Base-by-base conservation (phyloP, 2,329 filamentous ascomycete species). In the Trichoderma lentiforme region DNA sequence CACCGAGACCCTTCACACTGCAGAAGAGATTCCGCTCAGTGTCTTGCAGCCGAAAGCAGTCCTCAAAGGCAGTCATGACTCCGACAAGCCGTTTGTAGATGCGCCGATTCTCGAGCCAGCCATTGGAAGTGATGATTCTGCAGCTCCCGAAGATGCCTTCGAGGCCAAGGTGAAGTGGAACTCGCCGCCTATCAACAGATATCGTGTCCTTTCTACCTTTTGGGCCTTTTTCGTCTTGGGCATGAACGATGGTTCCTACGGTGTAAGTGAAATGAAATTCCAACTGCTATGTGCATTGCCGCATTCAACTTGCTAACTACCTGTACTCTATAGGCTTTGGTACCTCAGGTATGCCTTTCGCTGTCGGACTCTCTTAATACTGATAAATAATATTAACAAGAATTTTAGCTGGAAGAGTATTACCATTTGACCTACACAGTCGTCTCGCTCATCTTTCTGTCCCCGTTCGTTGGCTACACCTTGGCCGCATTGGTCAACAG, bases 211-310 rank as follows among this genome's bases (percentile, higher is more conserved):
- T 2, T 84, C 88, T 0, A 85, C 86, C 0, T 90, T 90, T 78
- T 89, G 84, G 82, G 85, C 84, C 7, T 88, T 91, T 73, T 76
- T 88, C 6, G 84, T 88, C 1, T 86, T 88, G 77, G 89, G 89
- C 0, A 84, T 86, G 11, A 89, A 89, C 70, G 88, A 89, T 78
- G 84, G 86, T 3, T 86, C 86, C 12, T 89, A 88, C 69, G 88
- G 88, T 73, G 86, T 87, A 78, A 81, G 85, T 80, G 8, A 1
- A 28, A n/a, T 3, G 21, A 56, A 26, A 6, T 1, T 3, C 12
- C 26, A 34, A 14, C 7, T 21, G 24, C 28, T 12, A 11, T 32
- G 26, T 15, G 15, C 15, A 5, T 39, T 34, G 26, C 24, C 34
- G 4, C 18, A 39, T 26, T 28, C 47, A 63, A 61, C 8, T 21